phyloP scores from a whole-genome alignment of 176 grass and related monocot species.

The Ampelocalamus luodianensis region DNA sequence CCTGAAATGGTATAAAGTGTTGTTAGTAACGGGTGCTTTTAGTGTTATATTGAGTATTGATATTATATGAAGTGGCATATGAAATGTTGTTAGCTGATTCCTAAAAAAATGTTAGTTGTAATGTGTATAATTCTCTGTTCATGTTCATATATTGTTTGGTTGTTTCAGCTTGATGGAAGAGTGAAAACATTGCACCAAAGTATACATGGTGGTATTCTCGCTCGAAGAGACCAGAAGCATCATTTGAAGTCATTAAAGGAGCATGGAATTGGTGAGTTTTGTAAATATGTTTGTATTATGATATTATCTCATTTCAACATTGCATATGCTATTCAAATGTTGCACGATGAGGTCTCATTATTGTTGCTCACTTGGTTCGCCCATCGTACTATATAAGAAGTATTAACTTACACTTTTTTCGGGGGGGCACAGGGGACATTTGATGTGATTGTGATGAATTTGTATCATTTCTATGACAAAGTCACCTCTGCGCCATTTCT shows the following conservation, averaged over 20 bases:
- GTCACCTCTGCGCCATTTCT: slow-evolving; percentile 64
- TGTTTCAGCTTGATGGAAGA: slow-evolving; percentile 74
- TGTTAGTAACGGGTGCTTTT: neutral
- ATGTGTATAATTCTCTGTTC: neutral
- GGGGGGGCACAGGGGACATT: slow-evolving; percentile 58
- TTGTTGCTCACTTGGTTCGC: neutral
- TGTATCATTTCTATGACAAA: slow-evolving; percentile 86
- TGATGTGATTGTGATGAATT: slow-evolving; percentile 81
- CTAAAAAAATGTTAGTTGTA: neutral
- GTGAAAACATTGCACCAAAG: slow-evolving; percentile 86
- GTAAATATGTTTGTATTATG: neutral
- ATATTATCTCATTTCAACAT: neutral
- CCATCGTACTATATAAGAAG: neutral
- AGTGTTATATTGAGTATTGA: neutral
- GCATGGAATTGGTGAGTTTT: slow-evolving; percentile 66
- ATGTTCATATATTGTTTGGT: slow-evolving; percentile 13
- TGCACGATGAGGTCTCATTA: neutral
- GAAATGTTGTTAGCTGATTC: neutral
- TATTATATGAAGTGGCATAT: neutral
- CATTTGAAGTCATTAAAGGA: slow-evolving; percentile 74
- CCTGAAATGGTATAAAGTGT: slow-evolving; percentile 68
- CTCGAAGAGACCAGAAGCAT: slow-evolving; percentile 66
- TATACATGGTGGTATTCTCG: slow-evolving; percentile 87
- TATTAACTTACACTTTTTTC: neutral
- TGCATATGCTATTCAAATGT: neutral